Base-by-base conservation (phyloP, 305 asterid species). In the Petunia hybrid region DNA sequence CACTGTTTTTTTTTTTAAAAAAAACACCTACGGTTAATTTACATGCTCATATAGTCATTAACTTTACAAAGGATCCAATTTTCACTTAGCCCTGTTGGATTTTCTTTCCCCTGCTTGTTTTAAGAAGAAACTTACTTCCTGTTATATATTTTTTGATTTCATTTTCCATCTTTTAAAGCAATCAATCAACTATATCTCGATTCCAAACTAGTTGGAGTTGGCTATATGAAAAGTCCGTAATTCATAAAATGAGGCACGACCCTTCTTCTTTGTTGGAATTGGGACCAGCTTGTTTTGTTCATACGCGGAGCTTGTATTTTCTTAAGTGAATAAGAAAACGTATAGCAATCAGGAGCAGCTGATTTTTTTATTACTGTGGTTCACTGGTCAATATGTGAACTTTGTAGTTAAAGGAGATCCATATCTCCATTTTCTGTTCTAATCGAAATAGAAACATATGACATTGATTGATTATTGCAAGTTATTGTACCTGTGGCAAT, bases 381-480 rank as follows among this genome's bases (percentile, higher is more conserved):
- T 51, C 51, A 51, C 7, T 36, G 62, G 14, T 73, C 46, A 51
- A 1, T 73, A 0, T 51, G 46, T 51, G 36, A 39, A 73, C 51
- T 73, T 35, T 73, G 62, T 13, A 35, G 78, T 73, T 48, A 35
- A 73, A 46, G 77, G 45, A 73, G 78, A 48, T 51, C 43, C 12
- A 2, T 13, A 6, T 36, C 41, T 35, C 45, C 22, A 48, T 73
- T 10, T 48, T 73, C 78, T 73, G 62, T 73, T 48, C 62, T 57
- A 12, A 35, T 48, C 46, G 31, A 46, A 70, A 31, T 22, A 46
- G 51, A 14, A 2, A 48, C 31, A 6, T 14, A 51, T 73, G 62
- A 35, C 62, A 73, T 73, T 35, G 78, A 57, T 51, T 46, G 42
- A 70, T 70, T 31, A 31, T 70, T 73, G 63, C 78, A 51, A 13